Evolutionary conservation across 2,329 filamentous ascomycete genomes (phyloP).

Genomic region (Teratosphaeria nubilosa): DNA sequence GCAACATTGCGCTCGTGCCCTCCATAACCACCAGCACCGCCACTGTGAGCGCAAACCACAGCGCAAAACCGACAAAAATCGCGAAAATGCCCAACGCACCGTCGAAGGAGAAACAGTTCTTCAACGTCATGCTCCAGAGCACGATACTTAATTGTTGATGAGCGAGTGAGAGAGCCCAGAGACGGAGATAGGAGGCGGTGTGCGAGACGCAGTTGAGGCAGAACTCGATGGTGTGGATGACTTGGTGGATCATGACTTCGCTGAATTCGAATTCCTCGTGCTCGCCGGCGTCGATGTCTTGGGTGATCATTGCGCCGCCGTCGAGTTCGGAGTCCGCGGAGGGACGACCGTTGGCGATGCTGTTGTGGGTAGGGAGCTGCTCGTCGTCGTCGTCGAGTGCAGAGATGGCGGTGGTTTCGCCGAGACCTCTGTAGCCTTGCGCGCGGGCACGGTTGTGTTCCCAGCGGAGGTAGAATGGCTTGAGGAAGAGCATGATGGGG

Average conservation of each 20-base stretch:
- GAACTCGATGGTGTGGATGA: slow-evolving; percentile 99
- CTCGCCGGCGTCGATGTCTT: slow-evolving; percentile 58
- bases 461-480: slow-evolving; percentile 88
- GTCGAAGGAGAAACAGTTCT: slow-evolving; percentile 57
- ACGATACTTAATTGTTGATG: slow-evolving; percentile 97
- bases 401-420: slow-evolving; percentile 77
- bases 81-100: slow-evolving; percentile 59
- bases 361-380: slow-evolving; percentile 53
- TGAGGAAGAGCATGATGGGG: slow-evolving; percentile 82
- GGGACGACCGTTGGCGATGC: slow-evolving; percentile 41
- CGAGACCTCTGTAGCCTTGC: slow-evolving; percentile 84
- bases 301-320: slow-evolving; percentile 76
- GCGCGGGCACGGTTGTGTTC: slow-evolving; percentile 85
- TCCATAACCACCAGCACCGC: slow-evolving; percentile 87
- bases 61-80: slow-evolving; percentile 70
- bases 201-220: slow-evolving; percentile 98
- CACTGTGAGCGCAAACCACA: slow-evolving; percentile 82
- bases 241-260: slow-evolving; percentile 96
- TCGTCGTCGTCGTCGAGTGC: slow-evolving; percentile 85
- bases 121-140: slow-evolving; percentile 92
- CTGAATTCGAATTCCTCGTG: slow-evolving; percentile 96
- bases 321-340: slow-evolving; percentile 63
- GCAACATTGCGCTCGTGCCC: slow-evolving; percentile 90
- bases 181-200: slow-evolving; percentile 94
- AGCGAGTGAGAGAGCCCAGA: slow-evolving; percentile 93